Evolutionary conservation across 805 yeast species (phyloP), one percentile per base, ranked within the genome.

Genomic region (Cyberlindnera mississippiensis): DNA sequence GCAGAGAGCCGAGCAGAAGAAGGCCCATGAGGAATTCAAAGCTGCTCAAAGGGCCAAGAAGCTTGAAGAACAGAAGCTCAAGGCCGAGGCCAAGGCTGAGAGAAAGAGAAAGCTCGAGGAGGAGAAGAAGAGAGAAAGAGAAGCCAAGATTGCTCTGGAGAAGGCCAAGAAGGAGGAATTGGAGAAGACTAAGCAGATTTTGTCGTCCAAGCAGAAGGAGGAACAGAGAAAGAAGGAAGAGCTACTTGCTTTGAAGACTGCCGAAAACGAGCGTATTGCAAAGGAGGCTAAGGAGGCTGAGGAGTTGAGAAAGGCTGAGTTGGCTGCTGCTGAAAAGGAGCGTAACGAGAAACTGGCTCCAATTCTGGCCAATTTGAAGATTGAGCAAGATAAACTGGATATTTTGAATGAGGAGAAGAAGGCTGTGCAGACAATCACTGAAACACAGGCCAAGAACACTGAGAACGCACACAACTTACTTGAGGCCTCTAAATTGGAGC

Each of bases 291-390:
- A 30, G 7, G 78, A 72, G 35, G 66, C 69, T 43, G 75, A 72
- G 41, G 73, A 66, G n/a, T 58, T 67, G 35, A 72, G 75, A 36
- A 67, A 68, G 48, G 75, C 70, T 33, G 69, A 67, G 50, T 52
- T 75, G 24, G 37, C 33, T 13, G 52, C 44, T 26, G 49, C 76
- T 60, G 77, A 78, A 56, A 63, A 66, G 12, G 81, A 73, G 52
- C 70, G 71, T 51, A 81, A 77, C 52, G 76, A 66, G 42, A 71
- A 70, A 37, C 58, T 78, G 49, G 71, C 73, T 37, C 86, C 86
- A 36, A 60, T 72, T 16, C 66, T 77, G 51, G 78, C 69, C 28
- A 80, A 74, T 52, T 66, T 77, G 53, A 69, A 67, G 46, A 53
- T 53, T 24, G 85, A 80, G 62, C 68, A 69, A 28, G 64, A 63